These are phyloP conservation scores for Fusarium begoniae DNA, from an alignment of 2,329 filamentous ascomycete species.

Conservation along the genomic window DNA sequence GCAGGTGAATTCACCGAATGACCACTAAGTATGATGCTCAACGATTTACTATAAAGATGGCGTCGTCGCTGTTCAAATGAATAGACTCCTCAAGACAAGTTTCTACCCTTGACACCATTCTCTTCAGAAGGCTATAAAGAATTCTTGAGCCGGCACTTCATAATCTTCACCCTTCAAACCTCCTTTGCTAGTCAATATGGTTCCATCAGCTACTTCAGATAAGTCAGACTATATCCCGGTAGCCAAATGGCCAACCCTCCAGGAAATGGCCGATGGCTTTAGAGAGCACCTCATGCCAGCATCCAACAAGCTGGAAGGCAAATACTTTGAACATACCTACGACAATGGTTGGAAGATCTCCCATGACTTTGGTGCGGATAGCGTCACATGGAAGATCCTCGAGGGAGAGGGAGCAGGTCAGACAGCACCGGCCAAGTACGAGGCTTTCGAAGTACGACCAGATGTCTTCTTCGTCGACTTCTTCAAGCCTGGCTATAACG, in stretches of 20 bases:
- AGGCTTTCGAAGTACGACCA: slow-evolving; percentile 19
- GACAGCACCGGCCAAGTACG: background rate
- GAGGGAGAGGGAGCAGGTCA: slow-evolving; percentile 4
- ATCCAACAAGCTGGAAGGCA: background rate
- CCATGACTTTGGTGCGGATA: background rate
- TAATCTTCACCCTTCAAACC: rapidly evolving
- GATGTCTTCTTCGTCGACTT: slow-evolving; percentile 28
- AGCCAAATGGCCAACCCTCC: slow-evolving; percentile 13
- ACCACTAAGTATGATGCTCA: background rate
- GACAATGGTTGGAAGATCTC: slow-evolving; percentile 18
- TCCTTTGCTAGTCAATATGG: background rate
- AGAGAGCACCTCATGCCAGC: slow-evolving; percentile 10
- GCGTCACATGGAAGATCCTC: slow-evolving; percentile 3
- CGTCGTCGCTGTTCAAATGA: background rate
- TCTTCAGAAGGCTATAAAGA: rapidly evolving
- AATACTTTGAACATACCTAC: background rate
- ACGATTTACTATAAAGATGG: background rate
- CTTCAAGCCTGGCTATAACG: slow-evolving; percentile 14
- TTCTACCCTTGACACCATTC: rapidly evolving
- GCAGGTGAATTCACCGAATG: rapidly evolving
- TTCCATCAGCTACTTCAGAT: background rate
- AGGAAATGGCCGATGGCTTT: slow-evolving; percentile 20
- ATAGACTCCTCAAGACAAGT: rapidly evolving
- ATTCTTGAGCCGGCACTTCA: rapidly evolving
- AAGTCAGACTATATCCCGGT: slow-evolving; percentile 1